Conservation (phyloP, 805 yeast species). For the Wickerhamiella hasegawae region DNA sequence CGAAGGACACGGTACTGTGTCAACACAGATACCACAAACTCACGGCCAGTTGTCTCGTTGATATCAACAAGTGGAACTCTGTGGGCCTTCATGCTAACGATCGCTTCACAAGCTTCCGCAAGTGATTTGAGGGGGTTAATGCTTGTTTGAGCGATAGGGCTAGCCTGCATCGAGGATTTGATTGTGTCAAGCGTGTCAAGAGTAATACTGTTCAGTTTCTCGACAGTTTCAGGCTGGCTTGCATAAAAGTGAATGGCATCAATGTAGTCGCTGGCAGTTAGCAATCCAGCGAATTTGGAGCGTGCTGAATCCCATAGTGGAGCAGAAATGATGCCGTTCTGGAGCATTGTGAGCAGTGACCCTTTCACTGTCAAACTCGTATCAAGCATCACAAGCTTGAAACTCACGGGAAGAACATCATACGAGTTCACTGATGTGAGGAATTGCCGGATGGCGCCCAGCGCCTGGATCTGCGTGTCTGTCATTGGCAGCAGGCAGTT, state of each 20-base stretch:
- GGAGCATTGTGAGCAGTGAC: conserved; percentile 74
- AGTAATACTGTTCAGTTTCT: conserved; percentile 70
- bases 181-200: conserved; percentile 74
- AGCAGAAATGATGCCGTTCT: conserved; percentile 89
- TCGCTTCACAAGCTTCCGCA: conserved; percentile 83
- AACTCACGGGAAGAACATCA: conserved; percentile 92
- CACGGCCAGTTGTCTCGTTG: conserved; percentile 83
- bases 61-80: conserved; percentile 89
- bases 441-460: conserved; percentile 69
- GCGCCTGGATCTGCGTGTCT: conserved; percentile 59
- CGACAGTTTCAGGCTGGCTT: conserved; percentile 56
- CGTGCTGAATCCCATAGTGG: conserved; percentile 90
- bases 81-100: conserved; percentile 78
- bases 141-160: conserved; percentile 68
- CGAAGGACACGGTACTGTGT: conserved; percentile 93
- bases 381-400: conserved; percentile 82
- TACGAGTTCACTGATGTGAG: conserved; percentile 83
- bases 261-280: conserved; percentile 84
- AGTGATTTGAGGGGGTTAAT: conserved; percentile 83
- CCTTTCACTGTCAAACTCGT: conserved; percentile 81
- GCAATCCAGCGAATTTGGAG: conserved; percentile 82
- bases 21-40: conserved; percentile 85
- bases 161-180: conserved; percentile 74
- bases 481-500: too few species aligned
- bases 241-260: conserved; percentile 90